Conservation (phyloP, 768 basidiomycete genomes). For the Rubroboletus pulcherrimus region DNA sequence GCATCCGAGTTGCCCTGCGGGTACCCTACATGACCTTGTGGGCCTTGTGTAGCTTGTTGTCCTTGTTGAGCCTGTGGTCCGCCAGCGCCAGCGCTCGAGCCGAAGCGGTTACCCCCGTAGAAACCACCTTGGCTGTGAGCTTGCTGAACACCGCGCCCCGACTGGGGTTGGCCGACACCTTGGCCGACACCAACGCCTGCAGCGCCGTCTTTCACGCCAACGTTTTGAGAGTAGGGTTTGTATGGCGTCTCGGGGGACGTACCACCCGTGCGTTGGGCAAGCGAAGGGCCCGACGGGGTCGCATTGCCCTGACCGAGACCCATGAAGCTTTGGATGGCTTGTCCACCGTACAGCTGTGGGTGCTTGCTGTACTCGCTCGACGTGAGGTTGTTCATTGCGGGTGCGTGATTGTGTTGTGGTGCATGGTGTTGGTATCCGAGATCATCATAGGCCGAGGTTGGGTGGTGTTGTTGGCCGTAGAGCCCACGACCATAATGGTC, state of each 20-base stretch:
- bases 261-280: constrained; percentile 42
- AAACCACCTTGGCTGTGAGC: constrained; percentile 42
- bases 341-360: constrained; percentile 44
- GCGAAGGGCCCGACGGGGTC: constrained; percentile 44
- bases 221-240: constrained; percentile 61
- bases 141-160: constrained; percentile 44
- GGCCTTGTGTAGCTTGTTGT: constrained; percentile 33
- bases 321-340: constrained; percentile 70
- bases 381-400: constrained; percentile 36
- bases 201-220: constrained; percentile 56
- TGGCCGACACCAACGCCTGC: constrained; percentile 41
- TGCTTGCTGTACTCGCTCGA: constrained; percentile 45
- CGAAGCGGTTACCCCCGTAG: constrained; percentile 44
- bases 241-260: constrained; percentile 70
- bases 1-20: constrained; percentile 56
- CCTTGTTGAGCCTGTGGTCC: constrained; percentile 49
- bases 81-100: constrained; percentile 38
- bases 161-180: constrained; percentile 35
- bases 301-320: constrained; percentile 48
- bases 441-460: constrained; percentile 46
- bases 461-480: constrained; percentile 56
- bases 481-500: constrained; percentile 62
- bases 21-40: constrained; percentile 46
- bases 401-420: constrained; percentile 56
- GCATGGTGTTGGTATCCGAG: constrained; percentile 52